Percentiles rank a stretch among this genome's conserved stretches.
Conservation (phyloP, 2,329 filamentous ascomycete species). For the Hymenoscyphus linearis region DNA sequence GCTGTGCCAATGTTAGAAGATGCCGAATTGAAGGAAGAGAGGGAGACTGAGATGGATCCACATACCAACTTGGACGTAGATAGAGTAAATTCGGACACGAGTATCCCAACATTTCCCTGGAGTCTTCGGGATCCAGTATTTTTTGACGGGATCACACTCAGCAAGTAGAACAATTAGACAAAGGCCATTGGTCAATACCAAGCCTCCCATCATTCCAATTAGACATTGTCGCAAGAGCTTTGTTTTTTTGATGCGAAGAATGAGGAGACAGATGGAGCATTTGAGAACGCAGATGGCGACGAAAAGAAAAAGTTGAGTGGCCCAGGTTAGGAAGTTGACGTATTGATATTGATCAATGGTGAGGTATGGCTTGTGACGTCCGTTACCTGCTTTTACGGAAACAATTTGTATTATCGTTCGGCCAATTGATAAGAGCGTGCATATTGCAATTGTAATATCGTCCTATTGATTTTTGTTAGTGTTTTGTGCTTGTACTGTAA, state of each 20-base stretch:
- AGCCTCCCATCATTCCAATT: conserved; percentile 19
- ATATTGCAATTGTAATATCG: conserved; percentile 33
- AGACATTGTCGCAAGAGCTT: conserved; percentile 30
- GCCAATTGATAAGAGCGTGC: neutral
- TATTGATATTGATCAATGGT: conserved; percentile 30
- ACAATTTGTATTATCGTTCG: conserved; percentile 31
- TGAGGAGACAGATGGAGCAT: conserved; percentile 38
- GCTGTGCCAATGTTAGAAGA: neutral
- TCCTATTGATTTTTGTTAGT: conserved; percentile 33
- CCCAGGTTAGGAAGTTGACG: conserved; percentile 37
- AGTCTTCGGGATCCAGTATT: conserved; percentile 4
- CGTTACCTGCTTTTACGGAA: conserved; percentile 35
- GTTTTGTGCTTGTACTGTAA: conserved; percentile 27
- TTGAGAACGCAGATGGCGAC: conserved; percentile 37
- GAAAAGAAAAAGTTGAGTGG: conserved; percentile 39
- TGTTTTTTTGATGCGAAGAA: conserved; percentile 38
- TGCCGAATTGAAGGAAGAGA: neutral
- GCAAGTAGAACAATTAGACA: conserved; percentile 9
- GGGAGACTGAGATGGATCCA: neutral
- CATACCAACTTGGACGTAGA: conserved; percentile 14
- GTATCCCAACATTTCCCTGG: conserved; percentile 9
- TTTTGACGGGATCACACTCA: conserved; percentile 9
- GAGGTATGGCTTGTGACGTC: conserved; percentile 36
- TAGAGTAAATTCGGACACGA: conserved; percentile 12
- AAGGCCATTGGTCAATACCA: conserved; percentile 9